Evolutionary conservation across 2,329 filamentous ascomycete species (phyloP), one percentile per base, ranked within the genome.

Genomic region (Sclerotinia subarctica): DNA sequence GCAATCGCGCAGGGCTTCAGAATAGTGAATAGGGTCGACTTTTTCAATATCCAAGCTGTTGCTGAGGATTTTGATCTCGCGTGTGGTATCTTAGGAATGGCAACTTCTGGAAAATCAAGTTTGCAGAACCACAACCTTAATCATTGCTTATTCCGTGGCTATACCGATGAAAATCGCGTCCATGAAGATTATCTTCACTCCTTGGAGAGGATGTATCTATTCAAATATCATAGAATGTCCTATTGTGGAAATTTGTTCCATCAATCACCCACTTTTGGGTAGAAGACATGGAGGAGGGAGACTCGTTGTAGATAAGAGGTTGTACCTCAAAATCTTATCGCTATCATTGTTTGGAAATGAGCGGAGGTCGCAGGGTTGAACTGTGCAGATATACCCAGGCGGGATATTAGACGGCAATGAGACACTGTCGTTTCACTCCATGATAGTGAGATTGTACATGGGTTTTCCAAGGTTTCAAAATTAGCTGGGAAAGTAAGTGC

Each of bases 261-360:
- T 44, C 29, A 38, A 57, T 13, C 32, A 32, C 63, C 63, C 63
- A 57, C 51, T 57, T 58, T 58, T 65, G 52, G 49, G 26, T 38
- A 13, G 26, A 54, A 64, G 62, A 56, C 7, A 35, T n/a, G 49
- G 15, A 42, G 13, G 26, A 54, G 24, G 42, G 15, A 51, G 52
- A 35, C 15, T 42, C 35, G 26, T 29, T 19, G 29, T 21, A 57
- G 52, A 65, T 65, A 58, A 57, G 52, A 65, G 42, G 26, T 35
- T 38, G 13, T 57, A 57, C 26, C 38, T 47, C 51, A 57, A 57
- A 17, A 24, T 8, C 38, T 65, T 38, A 49, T 65, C 63, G 26
- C 29, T 38, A 58, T 58, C 42, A 65, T 35, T 24, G 21, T 32
- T 35, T 58, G 21, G 44, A 56, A 21, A n/a, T n/a, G 26, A 21